Percentiles rank a stretch among this genome's conserved stretches.
phyloP scores from a whole-genome alignment of 1,284 basidiomycete species.

The Papiliotrema terrestris region DNA sequence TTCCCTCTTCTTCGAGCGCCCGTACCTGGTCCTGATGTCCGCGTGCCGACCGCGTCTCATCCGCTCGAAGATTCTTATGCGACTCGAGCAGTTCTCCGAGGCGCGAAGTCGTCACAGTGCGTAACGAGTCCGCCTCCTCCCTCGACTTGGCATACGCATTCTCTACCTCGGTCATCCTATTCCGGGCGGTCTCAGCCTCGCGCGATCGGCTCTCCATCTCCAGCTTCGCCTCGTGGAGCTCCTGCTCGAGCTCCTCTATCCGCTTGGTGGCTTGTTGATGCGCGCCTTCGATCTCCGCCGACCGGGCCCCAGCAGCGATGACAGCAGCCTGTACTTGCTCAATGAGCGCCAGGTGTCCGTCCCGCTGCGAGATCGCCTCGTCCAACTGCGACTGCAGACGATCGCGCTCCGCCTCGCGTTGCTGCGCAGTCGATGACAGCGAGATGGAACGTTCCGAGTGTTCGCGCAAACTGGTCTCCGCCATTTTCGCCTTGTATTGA shows the following conservation, averaged over 20 bases:
- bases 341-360: constrained; percentile 79
- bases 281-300: constrained; percentile 67
- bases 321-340: constrained; percentile 80
- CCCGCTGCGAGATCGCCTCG: constrained; percentile 63
- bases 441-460: constrained; percentile 71
- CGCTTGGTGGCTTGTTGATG: constrained; percentile 67
- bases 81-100: constrained; percentile 80
- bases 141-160: constrained; percentile 82
- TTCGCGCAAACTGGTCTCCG: constrained; percentile 72
- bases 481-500: constrained; percentile 60
- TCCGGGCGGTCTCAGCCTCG: constrained; percentile 67
- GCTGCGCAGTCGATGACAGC: constrained; percentile 70
- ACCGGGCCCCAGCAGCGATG: constrained; percentile 65
- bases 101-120: constrained; percentile 74
- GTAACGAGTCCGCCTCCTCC: constrained; percentile 81
- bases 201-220: constrained; percentile 70
- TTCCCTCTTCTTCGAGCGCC: constrained; percentile 72
- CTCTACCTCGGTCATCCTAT: constrained; percentile 68
- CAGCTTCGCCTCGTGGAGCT: constrained; percentile 69
- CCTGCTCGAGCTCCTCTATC: constrained; percentile 64
- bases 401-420: constrained; percentile 74
- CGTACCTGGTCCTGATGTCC: constrained; percentile 75
- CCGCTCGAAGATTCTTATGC: constrained; percentile 71
- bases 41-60: constrained; percentile 68
- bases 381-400: constrained; percentile 66